Conservation (phyloP, 2,329 filamentous ascomycete genomes). For the Pyricularia pennisetigena region DNA sequence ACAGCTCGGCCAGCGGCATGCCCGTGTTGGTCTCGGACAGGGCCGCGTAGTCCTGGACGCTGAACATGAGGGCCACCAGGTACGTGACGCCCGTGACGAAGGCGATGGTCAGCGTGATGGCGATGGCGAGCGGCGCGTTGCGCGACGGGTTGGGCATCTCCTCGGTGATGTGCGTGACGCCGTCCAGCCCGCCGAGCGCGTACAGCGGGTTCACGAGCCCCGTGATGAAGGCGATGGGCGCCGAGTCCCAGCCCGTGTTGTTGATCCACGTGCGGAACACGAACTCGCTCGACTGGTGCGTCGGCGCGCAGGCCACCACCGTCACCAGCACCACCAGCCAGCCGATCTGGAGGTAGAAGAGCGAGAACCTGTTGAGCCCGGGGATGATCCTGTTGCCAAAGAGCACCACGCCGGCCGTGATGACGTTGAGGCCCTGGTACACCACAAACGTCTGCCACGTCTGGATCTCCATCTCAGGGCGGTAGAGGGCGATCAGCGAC, state of each 20-base stretch:
- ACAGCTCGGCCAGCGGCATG: slow-evolving; percentile 34
- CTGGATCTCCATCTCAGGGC: slow-evolving; percentile 26
- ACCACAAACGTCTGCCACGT: slow-evolving; percentile 38
- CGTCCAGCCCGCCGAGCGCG: slow-evolving; percentile 35
- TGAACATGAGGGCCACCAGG: slow-evolving; percentile 40
- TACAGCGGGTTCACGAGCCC: slow-evolving; percentile 38
- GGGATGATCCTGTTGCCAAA: slow-evolving; percentile 36
- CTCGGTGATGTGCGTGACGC: slow-evolving; percentile 38
- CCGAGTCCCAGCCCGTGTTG: slow-evolving; percentile 40
- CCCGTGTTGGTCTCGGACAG: slow-evolving; percentile 30
- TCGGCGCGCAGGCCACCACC: slow-evolving; percentile 33
- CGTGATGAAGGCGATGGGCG: slow-evolving; percentile 38
- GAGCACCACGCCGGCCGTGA: slow-evolving; percentile 33
- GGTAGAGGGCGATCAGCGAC: slow-evolving; percentile 30
- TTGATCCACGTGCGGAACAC: slow-evolving; percentile 43
- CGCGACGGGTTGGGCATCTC: slow-evolving; percentile 35
- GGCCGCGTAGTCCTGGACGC: slow-evolving; percentile 33
- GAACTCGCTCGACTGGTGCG: slow-evolving; percentile 33
- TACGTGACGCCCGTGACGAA: slow-evolving; percentile 38
- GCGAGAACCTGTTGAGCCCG: slow-evolving; percentile 30
- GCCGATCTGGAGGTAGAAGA: slow-evolving; percentile 34
- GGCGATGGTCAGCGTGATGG: slow-evolving; percentile 36
- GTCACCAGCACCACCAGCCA: slow-evolving; percentile 37
- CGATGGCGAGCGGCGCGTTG: slow-evolving; percentile 26
- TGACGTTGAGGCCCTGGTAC: slow-evolving; percentile 30